Base-by-base conservation (phyloP, 441 rosid species). In the Mallotus japonicus region DNA sequence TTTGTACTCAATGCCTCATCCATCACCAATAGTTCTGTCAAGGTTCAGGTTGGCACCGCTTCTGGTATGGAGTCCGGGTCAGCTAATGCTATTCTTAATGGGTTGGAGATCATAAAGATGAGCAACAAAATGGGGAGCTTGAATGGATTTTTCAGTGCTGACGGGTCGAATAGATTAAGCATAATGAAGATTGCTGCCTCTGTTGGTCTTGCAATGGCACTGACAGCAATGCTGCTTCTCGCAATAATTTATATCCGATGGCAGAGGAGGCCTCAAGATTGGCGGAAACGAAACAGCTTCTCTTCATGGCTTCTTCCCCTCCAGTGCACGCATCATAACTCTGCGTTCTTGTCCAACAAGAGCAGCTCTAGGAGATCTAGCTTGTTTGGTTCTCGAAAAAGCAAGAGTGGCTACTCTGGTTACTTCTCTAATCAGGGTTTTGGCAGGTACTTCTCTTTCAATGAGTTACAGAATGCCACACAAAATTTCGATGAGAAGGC, bases 301-400 rank as follows among this genome's bases (percentile, higher is more conserved):
- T 90, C 98, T 0, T 87, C 92, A 0, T 88, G 96, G 77, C 89
- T 92, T 72, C 88, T 88, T 75, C 91, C 97, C 49, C 81, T 86
- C 62, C 91, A 85, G 67, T 77, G 87, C 1, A 85, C 85, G 32
- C 28, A 87, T 28, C 32, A 89, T n/a, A 49, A 66, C 66, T 75
- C 75, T 51, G 84, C 83, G 65, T 83, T 81, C 66, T 66, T 81
- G 54, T 83, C 88, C 6, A 89, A 88, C 68, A 86, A 86, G 73
- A 79, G 83, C 54, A 87, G 92, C 51, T 80, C 89, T 7, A 67
- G 85, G 59, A 80, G 75, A 72, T 87, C 90, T 51, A 84, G 89
- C 78, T 20, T 80, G 1, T 59, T 73, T 8, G 86, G 89, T 49
- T 88, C 93, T 24, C 81, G 85, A 67, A 90, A 84, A 69, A 87